Conservation (phyloP, 768 basidiomycete species). For the Pulveroboletus ravenelii region DNA sequence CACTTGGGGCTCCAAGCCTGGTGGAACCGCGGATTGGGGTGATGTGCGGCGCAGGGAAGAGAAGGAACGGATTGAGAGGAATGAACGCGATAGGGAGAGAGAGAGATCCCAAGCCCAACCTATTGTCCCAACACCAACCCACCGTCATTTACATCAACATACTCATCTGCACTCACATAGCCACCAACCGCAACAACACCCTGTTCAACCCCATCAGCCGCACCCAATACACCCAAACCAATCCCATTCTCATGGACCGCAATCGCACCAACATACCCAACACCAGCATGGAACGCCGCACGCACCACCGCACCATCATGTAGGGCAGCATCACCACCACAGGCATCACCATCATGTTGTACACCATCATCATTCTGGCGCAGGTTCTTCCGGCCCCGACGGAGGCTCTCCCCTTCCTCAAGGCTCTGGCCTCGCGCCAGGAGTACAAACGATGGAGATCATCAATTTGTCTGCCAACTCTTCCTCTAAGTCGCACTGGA, state of each 20-base stretch:
- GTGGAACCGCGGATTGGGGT: slow-evolving; percentile 29
- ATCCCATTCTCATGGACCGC: slow-evolving; percentile 28
- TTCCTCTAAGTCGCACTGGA: slow-evolving; percentile 35
- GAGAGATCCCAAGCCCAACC: slow-evolving; percentile 28
- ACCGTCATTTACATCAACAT: slow-evolving; percentile 34
- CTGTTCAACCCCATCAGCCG: slow-evolving; percentile 20
- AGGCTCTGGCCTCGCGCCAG: slow-evolving; percentile 32
- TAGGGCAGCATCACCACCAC: slow-evolving; percentile 50
- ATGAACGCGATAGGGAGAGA: slow-evolving; percentile 26
- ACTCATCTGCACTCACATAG: slow-evolving; percentile 32
- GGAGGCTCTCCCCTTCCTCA: slow-evolving; percentile 32
- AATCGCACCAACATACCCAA: slow-evolving; percentile 33
- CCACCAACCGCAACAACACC: slow-evolving; percentile 29
- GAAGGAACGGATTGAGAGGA: slow-evolving; percentile 22
- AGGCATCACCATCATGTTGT: slow-evolving; percentile 37
- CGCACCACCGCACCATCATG: slow-evolving; percentile 41
- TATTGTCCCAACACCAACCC: slow-evolving; percentile 19
- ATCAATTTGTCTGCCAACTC: slow-evolving; percentile 41
- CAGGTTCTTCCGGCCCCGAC: slow-evolving; percentile 24
- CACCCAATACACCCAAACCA: slow-evolving; percentile 27
- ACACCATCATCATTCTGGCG: slow-evolving; percentile 46
- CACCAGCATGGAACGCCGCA: slow-evolving; percentile 27
- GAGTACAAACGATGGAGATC: slow-evolving; percentile 45
- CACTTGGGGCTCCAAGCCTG: slow-evolving; percentile 33
- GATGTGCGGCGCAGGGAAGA: slow-evolving; percentile 36